These are phyloP conservation scores for Lathyrus sativus DNA, from an alignment of 306 rosid genomes.

Conservation along the genomic window DNA sequence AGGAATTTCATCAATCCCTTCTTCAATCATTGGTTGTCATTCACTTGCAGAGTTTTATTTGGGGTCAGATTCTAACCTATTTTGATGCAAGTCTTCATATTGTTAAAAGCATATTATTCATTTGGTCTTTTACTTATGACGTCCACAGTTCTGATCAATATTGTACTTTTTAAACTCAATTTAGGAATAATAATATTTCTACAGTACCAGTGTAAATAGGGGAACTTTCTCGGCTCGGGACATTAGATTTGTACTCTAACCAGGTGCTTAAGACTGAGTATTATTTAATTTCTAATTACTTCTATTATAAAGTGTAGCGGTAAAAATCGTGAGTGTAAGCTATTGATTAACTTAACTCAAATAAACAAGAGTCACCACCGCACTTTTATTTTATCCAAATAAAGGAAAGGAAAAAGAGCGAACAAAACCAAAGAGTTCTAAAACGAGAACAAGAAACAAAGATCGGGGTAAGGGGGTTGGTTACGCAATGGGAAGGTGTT, in stretches of 20 bases:
- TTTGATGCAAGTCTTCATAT: slow-evolving; percentile 38
- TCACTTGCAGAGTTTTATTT: slow-evolving; percentile 80
- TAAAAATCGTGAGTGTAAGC: no score
- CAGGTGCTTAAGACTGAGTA: slow-evolving; percentile 55
- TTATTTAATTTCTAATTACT: slow-evolving; percentile 19
- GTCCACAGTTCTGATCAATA: slow-evolving; percentile 36
- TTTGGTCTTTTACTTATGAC: slow-evolving; percentile 33
- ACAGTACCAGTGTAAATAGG: slow-evolving; percentile 74
- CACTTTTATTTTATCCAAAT: no score
- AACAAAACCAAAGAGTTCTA: no score
- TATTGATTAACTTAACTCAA: no score
- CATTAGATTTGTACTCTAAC: slow-evolving; percentile 88
- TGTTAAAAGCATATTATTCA: slow-evolving; percentile 28
- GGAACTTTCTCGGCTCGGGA: slow-evolving; percentile 74
- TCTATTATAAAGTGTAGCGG: not conserved
- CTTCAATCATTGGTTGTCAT: slow-evolving; percentile 67
- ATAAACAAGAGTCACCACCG: no score
- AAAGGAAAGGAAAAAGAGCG: no score
- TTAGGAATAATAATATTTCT: slow-evolving; percentile 73
- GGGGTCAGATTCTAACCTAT: slow-evolving; percentile 67
- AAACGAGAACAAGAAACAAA: no score
- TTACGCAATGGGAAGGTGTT: no score
- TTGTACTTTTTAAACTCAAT: slow-evolving; percentile 33
- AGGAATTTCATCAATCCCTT: slow-evolving; percentile 83
- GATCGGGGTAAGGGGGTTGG: no score